A percentile compares a stretch with the other conserved stretches of the same genome.
These are phyloP conservation scores for Ceratobasidium sp. DNA, from an alignment of 1,284 basidiomycete genomes.

Conservation along the genomic window DNA sequence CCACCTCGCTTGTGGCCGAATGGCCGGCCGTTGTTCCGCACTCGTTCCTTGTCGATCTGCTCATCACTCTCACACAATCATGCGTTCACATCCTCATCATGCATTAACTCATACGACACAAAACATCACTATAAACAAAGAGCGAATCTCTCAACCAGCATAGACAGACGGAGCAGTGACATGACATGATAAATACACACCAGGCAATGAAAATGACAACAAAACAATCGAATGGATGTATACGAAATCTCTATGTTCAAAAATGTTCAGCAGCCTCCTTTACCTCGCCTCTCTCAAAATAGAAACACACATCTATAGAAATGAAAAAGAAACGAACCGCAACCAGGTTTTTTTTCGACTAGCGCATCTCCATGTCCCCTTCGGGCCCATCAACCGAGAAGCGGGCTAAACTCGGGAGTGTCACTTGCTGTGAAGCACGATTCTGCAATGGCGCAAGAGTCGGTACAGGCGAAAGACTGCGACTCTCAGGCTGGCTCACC, in stretches of 20 bases:
- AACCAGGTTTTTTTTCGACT: constrained; percentile 14
- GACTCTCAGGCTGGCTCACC: constrained; percentile 38
- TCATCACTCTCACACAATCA: neutral
- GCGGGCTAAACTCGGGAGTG: constrained; percentile 25
- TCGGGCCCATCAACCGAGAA: constrained; percentile 25
- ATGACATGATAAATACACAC: constrained; percentile 24
- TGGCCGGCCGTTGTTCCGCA: neutral
- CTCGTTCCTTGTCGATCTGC: neutral
- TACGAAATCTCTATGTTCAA: constrained; percentile 14
- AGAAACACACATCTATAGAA: constrained; percentile 7
- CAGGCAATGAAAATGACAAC: neutral
- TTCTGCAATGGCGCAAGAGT: constrained; percentile 37
- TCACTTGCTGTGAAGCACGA: constrained; percentile 27
- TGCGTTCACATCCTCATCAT: constrained; percentile 4
- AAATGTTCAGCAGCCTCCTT: neutral
- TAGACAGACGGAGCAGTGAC: constrained; percentile 29
- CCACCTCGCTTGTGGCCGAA: constrained; percentile 4
- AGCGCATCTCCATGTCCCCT: constrained; percentile 33
- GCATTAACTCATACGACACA: constrained; percentile 7
- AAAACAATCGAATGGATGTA: constrained; percentile 19
- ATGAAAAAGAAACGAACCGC: constrained; percentile 17
- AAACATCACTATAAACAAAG: constrained; percentile 17
- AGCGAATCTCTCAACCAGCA: neutral
- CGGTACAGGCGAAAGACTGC: constrained; percentile 31
- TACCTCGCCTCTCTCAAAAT: neutral